These are phyloP conservation scores for Earliella scabrosa DNA, from an alignment of 1,284 basidiomycete species.

Conservation along the genomic window DNA sequence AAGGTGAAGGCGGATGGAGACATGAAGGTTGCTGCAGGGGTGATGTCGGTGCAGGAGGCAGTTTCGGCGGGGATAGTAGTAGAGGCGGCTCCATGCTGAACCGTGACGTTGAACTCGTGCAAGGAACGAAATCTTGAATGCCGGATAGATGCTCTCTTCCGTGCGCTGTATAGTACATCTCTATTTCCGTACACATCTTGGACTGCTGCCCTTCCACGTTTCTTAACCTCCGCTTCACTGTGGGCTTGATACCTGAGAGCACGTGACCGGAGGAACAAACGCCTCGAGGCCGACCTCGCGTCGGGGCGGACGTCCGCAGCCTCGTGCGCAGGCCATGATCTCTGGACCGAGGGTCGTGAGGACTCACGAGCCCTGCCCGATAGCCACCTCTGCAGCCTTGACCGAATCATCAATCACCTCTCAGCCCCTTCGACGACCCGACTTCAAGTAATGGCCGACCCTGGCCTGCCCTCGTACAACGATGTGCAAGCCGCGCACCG, in stretches of 20 bases:
- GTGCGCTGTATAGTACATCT: constrained; percentile 4
- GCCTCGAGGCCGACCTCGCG: constrained; percentile 6
- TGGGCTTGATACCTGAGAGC: background rate
- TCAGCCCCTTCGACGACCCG: too few relatives aligned
- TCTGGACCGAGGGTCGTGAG: too few relatives aligned
- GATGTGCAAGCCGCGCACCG: constrained; percentile 22
- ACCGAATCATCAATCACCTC: too few relatives aligned
- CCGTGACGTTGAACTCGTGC: too few relatives aligned
- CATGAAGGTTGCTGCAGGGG: constrained; percentile 2
- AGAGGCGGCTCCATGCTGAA: too few relatives aligned
- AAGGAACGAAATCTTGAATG: background rate
- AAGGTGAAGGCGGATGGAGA: constrained; percentile 24
- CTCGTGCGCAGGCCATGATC: background rate
- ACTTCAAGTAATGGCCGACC: constrained; percentile 12
- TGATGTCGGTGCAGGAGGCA: background rate
- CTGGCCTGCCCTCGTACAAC: constrained; percentile 18
- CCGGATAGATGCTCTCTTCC: background rate
- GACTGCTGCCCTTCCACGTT: background rate
- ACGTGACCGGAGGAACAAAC: constrained; percentile 1
- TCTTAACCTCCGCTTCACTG: background rate
- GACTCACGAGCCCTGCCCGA: too few relatives aligned
- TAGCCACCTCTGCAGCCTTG: too few relatives aligned
- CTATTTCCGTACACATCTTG: background rate
- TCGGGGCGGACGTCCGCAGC: too few relatives aligned
- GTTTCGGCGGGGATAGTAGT: background rate